Base-by-base conservation (phyloP, 2,329 filamentous ascomycete species). In the Colletotrichum nymphaeae region DNA sequence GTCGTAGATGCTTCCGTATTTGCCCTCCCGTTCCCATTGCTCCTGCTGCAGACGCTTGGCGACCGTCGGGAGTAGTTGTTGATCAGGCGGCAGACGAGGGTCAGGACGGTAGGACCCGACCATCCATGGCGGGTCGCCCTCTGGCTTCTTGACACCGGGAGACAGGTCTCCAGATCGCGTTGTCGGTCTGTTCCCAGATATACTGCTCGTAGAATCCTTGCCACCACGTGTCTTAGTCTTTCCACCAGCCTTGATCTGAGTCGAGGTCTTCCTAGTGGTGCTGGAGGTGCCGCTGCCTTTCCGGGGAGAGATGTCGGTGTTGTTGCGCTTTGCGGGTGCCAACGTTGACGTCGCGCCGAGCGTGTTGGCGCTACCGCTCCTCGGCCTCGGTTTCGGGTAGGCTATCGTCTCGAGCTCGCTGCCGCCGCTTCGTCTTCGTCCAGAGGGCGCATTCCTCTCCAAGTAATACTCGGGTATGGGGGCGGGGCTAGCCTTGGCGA, bases 101-200 rank as follows among this genome's bases (percentile, higher is more conserved):
- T 99, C 97, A 0, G 97, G 97, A 79, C 97, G 97, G 83, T 98
- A 99, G 83, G 97, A 95, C 26, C 93, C 94, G 58, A 97, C 90
- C 83, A 98, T 90, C 97, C 97, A 99, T 64, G 97, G 97, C 11
- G 97, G 95, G 67, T 98, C 96, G 24, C 97, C 97, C 85, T 98
- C 97, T 0, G 95, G 95, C 55, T 92, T 90, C 79, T 94, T 90
- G 87, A 82, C 79, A 74, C 76, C 77, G 37, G 83, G 78, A 55
- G 84, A 82, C 35, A 88, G 76, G 71, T 90, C 90, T 24, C 91
- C 91, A 7, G 90, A 91, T 73, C 91, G 87, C 1, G 92, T 94
- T 3, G 86, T 84, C 24, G 92, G 92, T 16, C 91, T 88, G 42
- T 88, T 91, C 72, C 86, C 88, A 62, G 78, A 84, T 76, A 83